Percentiles rank a stretch among this genome's conserved stretches.
phyloP scores from a whole-genome alignment of 1,284 basidiomycete species.

The Kalmanozyma brasiliensis region DNA sequence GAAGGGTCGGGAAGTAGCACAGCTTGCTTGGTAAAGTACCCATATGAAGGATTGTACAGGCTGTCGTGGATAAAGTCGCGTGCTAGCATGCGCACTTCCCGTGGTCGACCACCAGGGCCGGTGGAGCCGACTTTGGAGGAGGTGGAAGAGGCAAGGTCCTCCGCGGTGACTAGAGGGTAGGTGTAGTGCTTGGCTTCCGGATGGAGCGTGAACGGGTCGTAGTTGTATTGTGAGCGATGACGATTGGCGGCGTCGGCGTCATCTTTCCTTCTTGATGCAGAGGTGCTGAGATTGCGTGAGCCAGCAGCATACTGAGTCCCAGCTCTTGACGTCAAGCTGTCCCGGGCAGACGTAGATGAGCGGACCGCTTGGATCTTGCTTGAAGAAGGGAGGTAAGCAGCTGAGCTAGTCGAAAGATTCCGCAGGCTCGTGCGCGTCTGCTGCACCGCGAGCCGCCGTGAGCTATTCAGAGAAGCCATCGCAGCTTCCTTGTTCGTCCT shows the following conservation, averaged over 20 bases:
- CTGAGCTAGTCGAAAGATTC: not conserved
- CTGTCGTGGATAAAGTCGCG: slow-evolving; percentile 97
- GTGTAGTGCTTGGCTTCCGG: slow-evolving; percentile 54
- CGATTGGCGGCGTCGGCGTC: too few species aligned
- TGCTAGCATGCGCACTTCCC: slow-evolving; percentile 88
- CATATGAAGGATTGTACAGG: slow-evolving; percentile 95
- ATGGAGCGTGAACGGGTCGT: slow-evolving; percentile 60
- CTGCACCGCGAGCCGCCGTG: slow-evolving; percentile 3
- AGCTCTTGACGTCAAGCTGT: slow-evolving; percentile 1
- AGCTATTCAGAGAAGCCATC: slow-evolving; percentile 7
- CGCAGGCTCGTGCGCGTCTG: slow-evolving; percentile 1
- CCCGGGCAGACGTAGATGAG: slow-evolving; percentile 3
- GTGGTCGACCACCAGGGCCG: slow-evolving; percentile 71
- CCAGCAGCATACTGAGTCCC: too few species aligned
- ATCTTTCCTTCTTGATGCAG: too few species aligned
- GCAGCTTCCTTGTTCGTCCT: too few species aligned
- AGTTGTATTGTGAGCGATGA: slow-evolving; percentile 66
- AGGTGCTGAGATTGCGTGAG: too few species aligned
- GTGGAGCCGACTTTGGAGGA: not conserved
- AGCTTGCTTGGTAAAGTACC: slow-evolving; percentile 78
- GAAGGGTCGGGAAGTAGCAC: slow-evolving; percentile 57
- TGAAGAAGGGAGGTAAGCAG: not conserved
- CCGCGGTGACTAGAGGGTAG: slow-evolving; percentile 57
- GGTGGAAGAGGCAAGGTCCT: slow-evolving; percentile 27
- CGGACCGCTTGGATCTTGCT: too few species aligned